Base-by-base conservation (phyloP, 108 stramenopile species). In the Cyclotella baltica region DNA sequence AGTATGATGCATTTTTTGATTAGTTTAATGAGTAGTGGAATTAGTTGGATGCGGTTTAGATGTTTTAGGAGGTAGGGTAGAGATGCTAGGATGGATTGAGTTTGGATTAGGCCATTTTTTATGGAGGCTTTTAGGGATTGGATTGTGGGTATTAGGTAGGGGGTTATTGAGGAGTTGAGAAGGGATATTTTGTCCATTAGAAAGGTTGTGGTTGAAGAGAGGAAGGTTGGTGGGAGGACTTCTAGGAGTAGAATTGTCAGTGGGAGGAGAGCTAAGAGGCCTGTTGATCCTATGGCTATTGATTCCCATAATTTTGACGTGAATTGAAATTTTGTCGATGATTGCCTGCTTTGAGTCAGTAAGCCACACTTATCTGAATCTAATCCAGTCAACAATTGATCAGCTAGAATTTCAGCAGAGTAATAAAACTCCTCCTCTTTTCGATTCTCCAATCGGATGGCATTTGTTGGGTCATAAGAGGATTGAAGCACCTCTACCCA, bases 1-100 rank as follows among this genome's bases (percentile, higher is more conserved):
- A 81, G 30, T 10, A 81, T 81, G 73, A 81, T 70, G 69, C 80
- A 81, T 53, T 71, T 81, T 48, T 69, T 62, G 11, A 81, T n/a
- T 16, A 81, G 9, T 48, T 75, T 75, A 18, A 65, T 48, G 10
- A 75, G 3, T 4, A 75, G 34, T 13, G 69, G 68, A 9, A 70
- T 19, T 18, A 75, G 11, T 27, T 55, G 20, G 62, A 81, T 53
- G 13, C 62, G 62, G 29, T 51, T 66, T 19, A 59, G 1, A 55
- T 79, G 78, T 33, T 69, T 62, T 35, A 79, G 36, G 33, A 72
- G 62, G 50, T 79, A 79, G 31, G 78, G 80, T 1, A 70, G 51
- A 0, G 80, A 81, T 50, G 73, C 64, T 25, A 75, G 0, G 6
- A 81, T 69, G 28, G 80, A 53, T 38, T 75, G 73, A 0, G 52